Percentiles rank a stretch among this genome's conserved stretches.
These are phyloP conservation scores for Chytriomyces sp. DNA, from an alignment of 192 early-diverging fungal genomes.

Conservation along the genomic window DNA sequence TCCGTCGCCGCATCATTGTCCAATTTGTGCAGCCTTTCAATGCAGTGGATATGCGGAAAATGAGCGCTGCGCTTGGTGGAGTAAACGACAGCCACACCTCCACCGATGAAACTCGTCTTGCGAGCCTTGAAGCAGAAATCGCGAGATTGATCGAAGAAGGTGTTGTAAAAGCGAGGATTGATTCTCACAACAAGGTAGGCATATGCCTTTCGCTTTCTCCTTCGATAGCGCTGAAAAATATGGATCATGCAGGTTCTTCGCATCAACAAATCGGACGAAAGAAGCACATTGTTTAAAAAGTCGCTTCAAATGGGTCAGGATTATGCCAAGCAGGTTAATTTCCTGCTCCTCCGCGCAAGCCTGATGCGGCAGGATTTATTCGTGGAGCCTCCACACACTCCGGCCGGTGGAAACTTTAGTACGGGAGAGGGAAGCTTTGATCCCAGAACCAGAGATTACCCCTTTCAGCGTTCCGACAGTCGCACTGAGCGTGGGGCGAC, in stretches of 20 bases:
- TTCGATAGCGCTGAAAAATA: neutral
- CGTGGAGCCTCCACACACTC: conserved; percentile 24
- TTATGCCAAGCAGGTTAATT: conserved; percentile 66
- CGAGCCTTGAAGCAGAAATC: conserved; percentile 71
- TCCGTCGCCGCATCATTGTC: conserved; percentile 76
- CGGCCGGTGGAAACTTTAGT: neutral
- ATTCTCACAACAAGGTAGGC: conserved; percentile 84
- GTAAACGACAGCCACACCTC: no score
- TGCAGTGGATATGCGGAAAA: conserved; percentile 76
- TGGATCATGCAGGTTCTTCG: conserved; percentile 59
- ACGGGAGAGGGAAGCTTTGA: no score
- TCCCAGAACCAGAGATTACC: no score
- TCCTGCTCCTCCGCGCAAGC: conserved; percentile 69
- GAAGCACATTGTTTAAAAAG: conserved; percentile 71
- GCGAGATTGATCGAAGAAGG: conserved; percentile 72
- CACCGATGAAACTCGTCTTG: conserved; percentile 50
- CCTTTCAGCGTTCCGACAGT: no score
- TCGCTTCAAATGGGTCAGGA: conserved; percentile 68
- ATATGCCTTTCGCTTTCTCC: neutral
- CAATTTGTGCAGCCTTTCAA: conserved; percentile 84
- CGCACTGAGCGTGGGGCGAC: no score
- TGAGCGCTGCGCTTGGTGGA: conserved; percentile 72
- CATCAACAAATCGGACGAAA: conserved; percentile 71
- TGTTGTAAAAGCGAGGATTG: conserved; percentile 77
- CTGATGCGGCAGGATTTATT: conserved; percentile 51